Conservation (phyloP, 257 asterid species). For the Paulownia fortunei region DNA sequence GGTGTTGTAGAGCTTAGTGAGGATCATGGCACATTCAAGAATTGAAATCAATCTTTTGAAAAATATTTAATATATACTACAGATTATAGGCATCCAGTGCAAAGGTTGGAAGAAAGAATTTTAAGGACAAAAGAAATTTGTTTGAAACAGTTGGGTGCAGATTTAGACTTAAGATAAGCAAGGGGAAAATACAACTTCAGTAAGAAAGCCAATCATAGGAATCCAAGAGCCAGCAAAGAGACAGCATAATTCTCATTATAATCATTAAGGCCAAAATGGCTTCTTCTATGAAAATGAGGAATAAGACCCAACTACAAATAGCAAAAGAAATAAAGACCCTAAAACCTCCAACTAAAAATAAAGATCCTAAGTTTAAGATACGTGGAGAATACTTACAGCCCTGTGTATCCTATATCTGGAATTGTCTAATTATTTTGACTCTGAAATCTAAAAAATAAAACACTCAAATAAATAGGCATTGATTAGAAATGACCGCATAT, state of each 20-base stretch:
- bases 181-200: neutral
- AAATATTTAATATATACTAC: neutral
- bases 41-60: slow-evolving; percentile 1
- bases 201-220: neutral
- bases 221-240: neutral
- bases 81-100: neutral
- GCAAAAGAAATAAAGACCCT: neutral
- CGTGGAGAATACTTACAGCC: neutral
- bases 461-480: neutral
- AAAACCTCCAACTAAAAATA: neutral
- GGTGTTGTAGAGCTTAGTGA: neutral
- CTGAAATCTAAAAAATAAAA: neutral
- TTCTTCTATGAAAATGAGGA: neutral
- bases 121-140: neutral
- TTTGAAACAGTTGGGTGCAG: neutral
- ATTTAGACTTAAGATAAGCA: slow-evolving; percentile 6
- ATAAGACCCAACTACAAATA: neutral
- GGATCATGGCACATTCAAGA: neutral
- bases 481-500: neutral
- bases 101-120: neutral
- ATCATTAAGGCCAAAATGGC: neutral
- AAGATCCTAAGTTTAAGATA: neutral
- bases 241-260: neutral
- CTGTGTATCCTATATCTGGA: neutral
- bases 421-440: neutral